A percentile compares a stretch with the other conserved stretches of the same genome.
Evolutionary conservation across 129 eudicot species (phyloP).

Genomic region (Artemisia argyi): DNA sequence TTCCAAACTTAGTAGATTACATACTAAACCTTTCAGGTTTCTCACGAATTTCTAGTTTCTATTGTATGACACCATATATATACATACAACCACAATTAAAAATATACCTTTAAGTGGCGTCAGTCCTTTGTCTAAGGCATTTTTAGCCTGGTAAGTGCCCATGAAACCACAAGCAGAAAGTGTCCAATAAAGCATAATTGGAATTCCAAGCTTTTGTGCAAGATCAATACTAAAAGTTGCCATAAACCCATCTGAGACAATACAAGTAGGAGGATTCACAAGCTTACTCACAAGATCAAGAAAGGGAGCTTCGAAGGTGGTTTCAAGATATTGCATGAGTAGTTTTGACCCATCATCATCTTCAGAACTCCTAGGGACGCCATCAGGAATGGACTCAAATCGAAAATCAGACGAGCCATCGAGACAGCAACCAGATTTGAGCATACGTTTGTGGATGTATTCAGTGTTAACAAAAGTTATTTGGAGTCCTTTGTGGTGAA

Average conservation of each 20-base stretch:
- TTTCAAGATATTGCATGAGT: neutral
- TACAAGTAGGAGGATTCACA: neutral
- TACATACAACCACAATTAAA: neutral
- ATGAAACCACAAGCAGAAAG: neutral
- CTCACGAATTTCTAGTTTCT: no score
- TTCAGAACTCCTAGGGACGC: neutral
- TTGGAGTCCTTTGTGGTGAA: constrained; percentile 9
- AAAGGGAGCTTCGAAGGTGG: neutral
- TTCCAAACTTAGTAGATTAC: no score
- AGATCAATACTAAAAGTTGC: neutral
- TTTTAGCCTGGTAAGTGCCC: neutral
- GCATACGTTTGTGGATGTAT: neutral
- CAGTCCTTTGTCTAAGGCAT: neutral
- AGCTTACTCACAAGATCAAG: neutral
- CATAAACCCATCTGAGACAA: neutral
- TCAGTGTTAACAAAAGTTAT: neutral
- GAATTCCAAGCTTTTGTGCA: constrained; percentile 5
- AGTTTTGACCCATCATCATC: neutral
- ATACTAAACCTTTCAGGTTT: no score
- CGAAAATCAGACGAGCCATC: neutral
- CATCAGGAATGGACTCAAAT: neutral
- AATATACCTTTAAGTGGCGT: neutral
- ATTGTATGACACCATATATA: no score
- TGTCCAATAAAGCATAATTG: neutral
- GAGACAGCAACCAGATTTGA: neutral